Base-by-base conservation (phyloP, 768 basidiomycete genomes). In the Lactarius pseudohatsudake region DNA sequence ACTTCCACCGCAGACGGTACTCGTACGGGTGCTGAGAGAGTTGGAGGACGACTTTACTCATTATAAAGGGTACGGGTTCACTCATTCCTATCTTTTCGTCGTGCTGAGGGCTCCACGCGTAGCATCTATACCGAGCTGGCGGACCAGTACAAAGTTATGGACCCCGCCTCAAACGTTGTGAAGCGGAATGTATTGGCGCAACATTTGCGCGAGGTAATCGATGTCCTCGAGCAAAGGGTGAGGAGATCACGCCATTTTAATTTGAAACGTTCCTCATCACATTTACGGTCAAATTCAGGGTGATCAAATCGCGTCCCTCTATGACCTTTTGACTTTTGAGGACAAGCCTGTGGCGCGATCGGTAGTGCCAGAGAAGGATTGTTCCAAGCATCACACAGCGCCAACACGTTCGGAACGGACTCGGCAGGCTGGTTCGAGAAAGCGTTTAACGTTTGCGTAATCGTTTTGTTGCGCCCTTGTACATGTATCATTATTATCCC, bases 21-120 rank as follows among this genome's bases (percentile, higher is more conserved):
- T 97, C 4, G 83, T 87, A 34, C 81, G 91, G 4, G 93, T 97
- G 13, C 79, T 98, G 36, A 76, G 89, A 66, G 94, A 96, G 76
- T 80, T 99, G 9, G 96, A 98, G 74, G 94, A 94, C 67, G 96
- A 99, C 74, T 98, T 98, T 73, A 86, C 85, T 41, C 93, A 94
- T 77, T 96, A 96, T 76, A 97, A 94, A 78, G 87, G 90, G 97
- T 98, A 70, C 34, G 87, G 79, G 28, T 22, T 8, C 38, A 41
- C 20, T 65, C 57, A 56, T 43, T 50, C n/a, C 55, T 43, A 5
- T 7, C 11, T 28, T 67, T 64, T 56, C 10, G 16, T 50, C 28
- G 26, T 63, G 64, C 53, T 40, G 20, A 47, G 61, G 55, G n/a
- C 8, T 54, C 57, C 69, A 41, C 11, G 26, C 34, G 57, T 72